Conservation (phyloP, 176 grass and related monocot species). For the Areca catechu region DNA sequence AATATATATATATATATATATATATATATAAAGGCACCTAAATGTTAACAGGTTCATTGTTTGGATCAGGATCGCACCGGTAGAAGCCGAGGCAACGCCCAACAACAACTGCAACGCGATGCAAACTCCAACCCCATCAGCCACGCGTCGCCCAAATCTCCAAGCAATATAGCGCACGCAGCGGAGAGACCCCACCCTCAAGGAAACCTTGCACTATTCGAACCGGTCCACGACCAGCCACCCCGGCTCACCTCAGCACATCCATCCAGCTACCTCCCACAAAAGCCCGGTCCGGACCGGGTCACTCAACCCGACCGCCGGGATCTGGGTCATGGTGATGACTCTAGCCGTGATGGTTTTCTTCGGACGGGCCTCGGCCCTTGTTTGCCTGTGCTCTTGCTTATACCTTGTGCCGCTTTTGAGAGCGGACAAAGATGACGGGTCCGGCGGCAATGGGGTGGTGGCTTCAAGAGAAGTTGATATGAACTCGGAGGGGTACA, state of each 20-base stretch:
- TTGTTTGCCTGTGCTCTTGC: slow-evolving; percentile 48
- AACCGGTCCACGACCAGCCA: neutral
- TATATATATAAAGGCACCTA: no score
- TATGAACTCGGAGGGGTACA: slow-evolving; percentile 24
- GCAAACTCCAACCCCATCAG: no score
- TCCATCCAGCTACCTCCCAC: slow-evolving; percentile 10
- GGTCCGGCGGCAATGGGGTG: neutral
- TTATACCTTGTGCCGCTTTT: slow-evolving; percentile 28
- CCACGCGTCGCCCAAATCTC: no score
- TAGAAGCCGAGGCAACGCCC: no score
- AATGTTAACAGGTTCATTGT: no score
- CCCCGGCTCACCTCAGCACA: neutral
- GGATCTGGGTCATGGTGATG: slow-evolving; percentile 31
- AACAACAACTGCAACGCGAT: no score
- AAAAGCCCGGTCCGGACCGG: neutral
- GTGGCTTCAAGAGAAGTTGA: slow-evolving; percentile 5
- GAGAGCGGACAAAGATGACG: neutral
- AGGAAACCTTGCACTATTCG: neutral
- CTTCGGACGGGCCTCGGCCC: slow-evolving; percentile 29
- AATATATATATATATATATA: no score
- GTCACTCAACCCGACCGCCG: neutral
- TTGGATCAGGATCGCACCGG: no score
- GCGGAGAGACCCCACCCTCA: no score
- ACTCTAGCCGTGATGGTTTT: slow-evolving; percentile 40
- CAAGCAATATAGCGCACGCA: no score